Percentiles rank a stretch among this genome's conserved stretches.
Evolutionary conservation across 768 basidiomycete species (phyloP).

Genomic region (Amanita phalloides): DNA sequence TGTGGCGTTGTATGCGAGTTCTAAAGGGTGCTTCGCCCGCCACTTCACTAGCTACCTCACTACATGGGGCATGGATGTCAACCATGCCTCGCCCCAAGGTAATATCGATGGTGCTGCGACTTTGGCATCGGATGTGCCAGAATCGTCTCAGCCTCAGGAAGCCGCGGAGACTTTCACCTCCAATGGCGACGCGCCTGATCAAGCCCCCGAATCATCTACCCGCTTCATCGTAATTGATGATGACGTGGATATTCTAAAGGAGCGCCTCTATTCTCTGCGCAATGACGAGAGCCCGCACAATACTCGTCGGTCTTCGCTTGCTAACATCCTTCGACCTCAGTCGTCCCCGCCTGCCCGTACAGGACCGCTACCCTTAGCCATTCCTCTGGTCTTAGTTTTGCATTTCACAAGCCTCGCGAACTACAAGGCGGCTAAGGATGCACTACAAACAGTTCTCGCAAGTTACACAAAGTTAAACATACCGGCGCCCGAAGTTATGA

Average conservation of each 20-base stretch:
- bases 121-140: neutral
- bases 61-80: conserved; percentile 92
- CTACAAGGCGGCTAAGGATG: conserved; percentile 82
- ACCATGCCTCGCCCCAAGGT: conserved; percentile 58
- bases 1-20: conserved; percentile 75
- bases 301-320: conserved; percentile 49
- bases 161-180: neutral
- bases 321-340: conserved; percentile 57
- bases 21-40: conserved; percentile 83
- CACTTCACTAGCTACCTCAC: conserved; percentile 90
- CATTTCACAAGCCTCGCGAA: conserved; percentile 90
- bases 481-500: conserved; percentile 80
- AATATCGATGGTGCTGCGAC: conserved; percentile 28
- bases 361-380: conserved; percentile 18
- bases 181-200: neutral
- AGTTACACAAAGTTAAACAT: conserved; percentile 32
- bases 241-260: conserved; percentile 70
- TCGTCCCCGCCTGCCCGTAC: conserved; percentile 75
- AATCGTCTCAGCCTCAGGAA: conserved; percentile 2
- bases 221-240: conserved; percentile 87
- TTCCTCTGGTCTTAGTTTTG: conserved; percentile 47
- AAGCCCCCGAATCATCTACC: conserved; percentile 17
- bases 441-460: conserved; percentile 57
- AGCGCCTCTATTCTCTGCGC: conserved; percentile 59
- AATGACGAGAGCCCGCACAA: conserved; percentile 36